Evolutionary conservation across 2,329 filamentous ascomycete genomes (phyloP), one percentile per base, ranked within the genome.

Genomic region (Sphaceloma murrayae): DNA sequence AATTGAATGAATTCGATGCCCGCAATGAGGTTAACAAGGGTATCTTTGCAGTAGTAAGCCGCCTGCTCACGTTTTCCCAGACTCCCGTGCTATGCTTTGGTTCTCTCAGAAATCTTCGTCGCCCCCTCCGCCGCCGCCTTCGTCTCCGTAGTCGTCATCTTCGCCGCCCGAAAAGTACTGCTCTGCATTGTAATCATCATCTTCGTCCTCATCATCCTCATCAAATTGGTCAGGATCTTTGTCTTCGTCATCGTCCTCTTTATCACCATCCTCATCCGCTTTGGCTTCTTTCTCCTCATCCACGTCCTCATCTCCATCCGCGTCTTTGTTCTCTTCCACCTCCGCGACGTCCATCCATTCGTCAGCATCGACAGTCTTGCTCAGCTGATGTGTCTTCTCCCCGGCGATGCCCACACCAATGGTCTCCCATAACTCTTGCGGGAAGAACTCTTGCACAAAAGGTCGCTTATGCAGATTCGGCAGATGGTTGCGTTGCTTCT

Each of bases 121-220:
- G 19, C 61, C 70, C 38, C 68, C 70, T 44, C 70, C 74, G 5
- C 66, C 70, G 30, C 68, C 73, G 22, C 68, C 72, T 29, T 65
- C 62, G 26, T 62, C 74, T 33, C 67, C 72, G 46, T 70, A 73
- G 36, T 65, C 54, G 51, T 72, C 76, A 45, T 72, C 74, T 40
- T 74, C 77, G 5, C 77, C 77, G 45, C 68, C 73, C 49, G 75
- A 72, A 53, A 77, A 77, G 63, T 80, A 80, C 50, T 79, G 70
- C 53, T 80, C 77, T 1, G 73, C 77, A 52, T 79, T 74, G 53
- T 80, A 79, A 55, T 79, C 76, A 3, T 73, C 75, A 8, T 67
- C 70, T 58, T 70, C 69, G 26, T 72, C 70, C 45, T 73, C 69
- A 6, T 69, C 72, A 4, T 68, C 72, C 60, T 71, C 69, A 26